Base-by-base conservation (phyloP, 2,329 filamentous ascomycete species). In the Paracamarosporium sp. region DNA sequence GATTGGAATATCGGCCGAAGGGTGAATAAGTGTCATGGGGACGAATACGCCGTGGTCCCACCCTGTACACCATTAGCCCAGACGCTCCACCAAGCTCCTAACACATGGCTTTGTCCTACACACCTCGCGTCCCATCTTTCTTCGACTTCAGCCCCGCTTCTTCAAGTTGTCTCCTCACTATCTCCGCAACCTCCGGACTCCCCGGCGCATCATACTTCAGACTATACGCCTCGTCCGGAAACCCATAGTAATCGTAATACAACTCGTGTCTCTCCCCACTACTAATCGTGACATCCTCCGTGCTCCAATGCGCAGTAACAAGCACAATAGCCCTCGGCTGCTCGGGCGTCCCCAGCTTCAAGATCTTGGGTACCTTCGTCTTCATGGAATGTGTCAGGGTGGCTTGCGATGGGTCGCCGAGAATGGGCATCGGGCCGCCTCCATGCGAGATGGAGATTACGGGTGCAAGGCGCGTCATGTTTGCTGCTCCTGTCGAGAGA, bases 11-110 rank as follows among this genome's bases (percentile, higher is more conserved):
- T 80, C 73, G 61, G 84, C 85, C 40, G 75, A 64, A 20, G 85
- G 85, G 55, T 82, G 73, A 63, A 84, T 81, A 41, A 87, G 82
- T 44, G 81, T 77, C 73, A 87, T 77, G 6, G 85, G 85, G 25
- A 87, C 73, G 69, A 87, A 87, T 56, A 87, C 84, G 74, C 85
- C 85, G 67, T 87, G 85, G 67, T 87, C 85, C 85, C 85, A 87
- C 56, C 81, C 79, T 75, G 38, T 31, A 13, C 11, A 8, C 12
- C 31, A 20, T 46, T 47, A 52, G 40, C 40, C 4, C 35, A 28
- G 9, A 44, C 20, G 13, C 38, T 25, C 20, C 20, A n/a, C 35
- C 27, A 20, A 11, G 33, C 40, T 27, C 15, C 24, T 15, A 5
- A 13, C 33, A 20, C 31, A 1, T 38, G 15, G 35, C n/a, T 38